Conservation (phyloP, 108 stramenopile genomes). For the Conticribra weissflogii region DNA sequence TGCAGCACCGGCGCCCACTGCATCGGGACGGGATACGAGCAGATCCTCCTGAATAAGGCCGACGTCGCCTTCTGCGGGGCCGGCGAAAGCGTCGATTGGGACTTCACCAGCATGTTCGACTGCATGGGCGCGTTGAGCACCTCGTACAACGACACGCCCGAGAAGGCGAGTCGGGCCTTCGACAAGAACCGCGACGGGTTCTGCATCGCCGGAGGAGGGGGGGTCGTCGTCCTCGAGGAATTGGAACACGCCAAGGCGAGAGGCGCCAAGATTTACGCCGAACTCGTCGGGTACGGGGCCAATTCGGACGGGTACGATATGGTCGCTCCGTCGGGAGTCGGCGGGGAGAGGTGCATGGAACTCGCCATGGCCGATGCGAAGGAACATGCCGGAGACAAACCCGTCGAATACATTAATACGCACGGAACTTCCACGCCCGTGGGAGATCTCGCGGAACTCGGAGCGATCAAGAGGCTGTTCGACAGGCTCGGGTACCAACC, state of each 20-base stretch:
- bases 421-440: conserved; percentile 99
- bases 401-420: conserved; percentile 96
- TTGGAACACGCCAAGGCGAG: conserved; percentile 96
- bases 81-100: conserved; percentile 90
- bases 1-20: conserved; percentile 94
- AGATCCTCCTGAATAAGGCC: conserved; percentile 87
- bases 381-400: conserved; percentile 64
- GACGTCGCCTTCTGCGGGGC: conserved; percentile 93
- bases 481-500: conserved; percentile 87
- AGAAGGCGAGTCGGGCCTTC: conserved; percentile 91
- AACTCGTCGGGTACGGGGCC: conserved; percentile 95
- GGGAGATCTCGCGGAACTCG: conserved; percentile 93
- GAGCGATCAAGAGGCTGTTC: conserved; percentile 92
- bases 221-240: conserved; percentile 95
- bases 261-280: conserved; percentile 96
- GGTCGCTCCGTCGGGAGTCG: conserved; percentile 97
- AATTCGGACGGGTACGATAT: conserved; percentile 99
- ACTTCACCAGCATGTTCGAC: conserved; percentile 94
- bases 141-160: conserved; percentile 87
- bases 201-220: conserved; percentile 99
- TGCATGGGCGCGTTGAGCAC: conserved; percentile 96
- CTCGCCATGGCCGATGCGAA: conserved; percentile 88
- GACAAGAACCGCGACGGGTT: conserved; percentile 98
- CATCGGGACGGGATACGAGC: conserved; percentile 93
- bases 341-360: conserved; percentile 93